Conservation (phyloP, 768 basidiomycete genomes). For the Mycena vulgaris region DNA sequence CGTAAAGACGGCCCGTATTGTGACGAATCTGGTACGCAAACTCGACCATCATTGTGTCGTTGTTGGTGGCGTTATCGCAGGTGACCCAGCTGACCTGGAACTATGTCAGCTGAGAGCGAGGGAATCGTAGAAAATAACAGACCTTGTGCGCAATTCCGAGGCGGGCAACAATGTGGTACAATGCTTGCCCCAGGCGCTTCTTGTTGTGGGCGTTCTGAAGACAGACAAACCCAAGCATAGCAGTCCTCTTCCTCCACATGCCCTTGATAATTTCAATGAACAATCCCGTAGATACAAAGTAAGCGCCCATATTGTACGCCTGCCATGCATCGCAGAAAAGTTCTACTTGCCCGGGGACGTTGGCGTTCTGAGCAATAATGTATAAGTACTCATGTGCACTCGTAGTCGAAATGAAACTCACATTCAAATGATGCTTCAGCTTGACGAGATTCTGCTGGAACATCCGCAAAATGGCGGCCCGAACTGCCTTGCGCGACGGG, state of each 20-base stretch:
- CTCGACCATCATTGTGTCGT: no score
- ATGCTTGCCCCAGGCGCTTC: constrained; percentile 51
- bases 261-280: not conserved
- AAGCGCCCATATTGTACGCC: not conserved
- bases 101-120: not conserved
- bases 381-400: not conserved
- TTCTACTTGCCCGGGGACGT: not conserved
- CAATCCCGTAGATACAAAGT: not conserved
- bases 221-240: not conserved
- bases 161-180: constrained; percentile 51
- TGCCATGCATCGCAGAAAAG: not conserved
- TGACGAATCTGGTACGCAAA: not conserved
- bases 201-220: constrained; percentile 50
- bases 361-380: not conserved
- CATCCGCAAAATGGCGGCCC: not conserved
- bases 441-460: not conserved
- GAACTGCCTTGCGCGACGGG: not conserved
- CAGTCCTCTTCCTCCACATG: not conserved
- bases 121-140: not conserved
- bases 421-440: not conserved
- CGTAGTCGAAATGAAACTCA: not conserved
- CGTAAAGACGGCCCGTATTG: not conserved
- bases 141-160: constrained; percentile 51
- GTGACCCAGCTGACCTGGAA: no score
- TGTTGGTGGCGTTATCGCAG: no score